A percentile compares a stretch with the other conserved stretches of the same genome.
Evolutionary conservation across 2,329 filamentous ascomycete species (phyloP).

Genomic region (Xylaria sp.): DNA sequence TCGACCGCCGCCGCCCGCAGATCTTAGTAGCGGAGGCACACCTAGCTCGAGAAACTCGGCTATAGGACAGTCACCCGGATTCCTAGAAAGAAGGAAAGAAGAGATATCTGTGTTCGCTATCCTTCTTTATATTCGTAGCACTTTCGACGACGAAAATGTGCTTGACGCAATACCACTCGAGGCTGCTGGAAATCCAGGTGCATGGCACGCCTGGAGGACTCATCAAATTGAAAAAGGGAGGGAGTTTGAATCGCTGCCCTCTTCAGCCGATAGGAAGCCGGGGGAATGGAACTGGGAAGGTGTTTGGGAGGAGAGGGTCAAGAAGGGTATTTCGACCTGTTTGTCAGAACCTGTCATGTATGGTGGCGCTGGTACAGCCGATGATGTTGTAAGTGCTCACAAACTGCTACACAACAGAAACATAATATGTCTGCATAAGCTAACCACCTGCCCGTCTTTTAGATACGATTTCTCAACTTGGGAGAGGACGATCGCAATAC

Average conservation of each 20-base stretch:
- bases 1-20: constrained; percentile 37
- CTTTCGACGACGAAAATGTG: constrained; percentile 78
- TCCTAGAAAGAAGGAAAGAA: constrained; percentile 49
- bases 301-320: constrained; percentile 91
- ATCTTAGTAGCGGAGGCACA: constrained; percentile 34
- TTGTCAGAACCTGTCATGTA: constrained; percentile 81
- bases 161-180: constrained; percentile 81
- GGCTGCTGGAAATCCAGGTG: constrained; percentile 85
- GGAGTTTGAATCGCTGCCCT: constrained; percentile 36
- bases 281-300: constrained; percentile 98
- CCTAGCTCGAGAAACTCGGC: constrained; percentile 37
- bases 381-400: constrained; percentile 70
- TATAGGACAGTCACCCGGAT: constrained; percentile 43
- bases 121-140: constrained; percentile 78
- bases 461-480: constrained; percentile 72
- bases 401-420: constrained; percentile 2
- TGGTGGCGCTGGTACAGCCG: constrained; percentile 64
- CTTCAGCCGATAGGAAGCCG: constrained; percentile 56
- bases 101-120: constrained; percentile 68
- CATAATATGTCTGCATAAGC: not conserved
- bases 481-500: constrained; percentile 63
- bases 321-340: constrained; percentile 76
- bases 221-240: constrained; percentile 62
- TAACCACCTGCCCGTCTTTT: not conserved
- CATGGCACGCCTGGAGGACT: constrained; percentile 91